phyloP scores from a whole-genome alignment of 257 asterid genomes.

The Marsdenia floribunda region DNA sequence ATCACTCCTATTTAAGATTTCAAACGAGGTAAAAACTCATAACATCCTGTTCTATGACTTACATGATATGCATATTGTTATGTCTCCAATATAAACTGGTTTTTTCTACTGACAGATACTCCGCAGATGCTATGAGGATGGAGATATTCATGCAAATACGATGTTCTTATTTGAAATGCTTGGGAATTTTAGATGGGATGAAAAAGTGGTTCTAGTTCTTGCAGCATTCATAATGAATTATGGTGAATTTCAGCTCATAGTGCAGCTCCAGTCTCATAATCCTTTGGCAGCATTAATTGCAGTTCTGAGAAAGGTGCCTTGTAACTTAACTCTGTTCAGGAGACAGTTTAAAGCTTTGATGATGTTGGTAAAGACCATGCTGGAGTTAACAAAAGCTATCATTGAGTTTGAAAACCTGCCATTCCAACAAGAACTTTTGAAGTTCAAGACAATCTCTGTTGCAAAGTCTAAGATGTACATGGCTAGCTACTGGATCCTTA shows the following conservation, averaged over 20 bases:
- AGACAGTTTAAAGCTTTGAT: constrained; percentile 44
- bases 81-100: constrained; percentile 11
- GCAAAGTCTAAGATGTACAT: constrained; percentile 42
- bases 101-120: constrained; percentile 34
- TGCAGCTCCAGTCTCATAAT: constrained; percentile 35
- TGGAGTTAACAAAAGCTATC: constrained; percentile 41
- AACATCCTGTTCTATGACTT: neutral
- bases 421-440: constrained; percentile 43
- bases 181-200: constrained; percentile 55
- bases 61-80: neutral
- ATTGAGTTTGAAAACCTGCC: constrained; percentile 40
- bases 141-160: constrained; percentile 43
- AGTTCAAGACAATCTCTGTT: constrained; percentile 23
- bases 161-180: constrained; percentile 49
- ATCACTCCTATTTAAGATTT: constrained; percentile 45
- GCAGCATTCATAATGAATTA: constrained; percentile 43
- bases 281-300: constrained; percentile 44
- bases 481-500: constrained; percentile 60
- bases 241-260: constrained; percentile 49
- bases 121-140: constrained; percentile 26
- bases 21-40: constrained; percentile 42
- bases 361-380: constrained; percentile 38
- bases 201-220: constrained; percentile 48
- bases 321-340: constrained; percentile 17
- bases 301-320: constrained; percentile 35